Conservation (phyloP, 2,329 filamentous ascomycete species). For the Neofusicoccum sp. region DNA sequence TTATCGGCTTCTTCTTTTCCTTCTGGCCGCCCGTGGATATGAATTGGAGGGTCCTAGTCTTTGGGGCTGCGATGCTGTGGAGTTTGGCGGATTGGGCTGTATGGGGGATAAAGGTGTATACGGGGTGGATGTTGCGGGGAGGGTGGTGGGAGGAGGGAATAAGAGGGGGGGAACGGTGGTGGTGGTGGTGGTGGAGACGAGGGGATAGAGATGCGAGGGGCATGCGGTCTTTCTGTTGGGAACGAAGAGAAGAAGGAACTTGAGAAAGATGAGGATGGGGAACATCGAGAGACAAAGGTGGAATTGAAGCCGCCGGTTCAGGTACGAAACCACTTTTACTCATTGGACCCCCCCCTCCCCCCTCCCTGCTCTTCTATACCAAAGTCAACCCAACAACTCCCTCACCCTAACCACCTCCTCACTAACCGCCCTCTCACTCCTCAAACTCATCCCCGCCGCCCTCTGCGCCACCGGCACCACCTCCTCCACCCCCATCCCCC, state of each 20-base stretch:
- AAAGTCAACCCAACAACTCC: neutral
- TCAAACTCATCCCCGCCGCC: slow-evolving; percentile 78
- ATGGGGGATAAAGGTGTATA: slow-evolving; percentile 31
- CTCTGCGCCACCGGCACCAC: slow-evolving; percentile 79
- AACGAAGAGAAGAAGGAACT: no score
- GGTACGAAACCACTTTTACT: no score
- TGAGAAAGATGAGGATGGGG: no score
- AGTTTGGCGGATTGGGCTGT: slow-evolving; percentile 30
- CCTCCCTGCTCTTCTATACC: neutral
- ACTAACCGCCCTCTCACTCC: slow-evolving; percentile 48
- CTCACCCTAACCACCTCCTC: slow-evolving; percentile 6
- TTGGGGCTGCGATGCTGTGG: slow-evolving; percentile 25
- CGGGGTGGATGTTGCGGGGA: slow-evolving; percentile 28
- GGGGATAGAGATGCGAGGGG: no score
- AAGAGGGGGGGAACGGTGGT: neutral
- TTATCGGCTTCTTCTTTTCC: slow-evolving; percentile 33
- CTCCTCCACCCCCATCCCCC: slow-evolving; percentile 57
- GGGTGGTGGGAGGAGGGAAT: slow-evolving; percentile 37
- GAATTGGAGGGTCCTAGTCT: slow-evolving; percentile 35
- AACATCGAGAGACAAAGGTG: no score
- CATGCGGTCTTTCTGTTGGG: no score
- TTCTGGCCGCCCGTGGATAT: slow-evolving; percentile 31
- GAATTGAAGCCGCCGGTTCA: no score
- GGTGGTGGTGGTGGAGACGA: neutral
- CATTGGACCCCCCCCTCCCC: no score